These are phyloP conservation scores for Liquidambar formosana DNA, from an alignment of 164 flowering plant genomes.

Conservation along the genomic window DNA sequence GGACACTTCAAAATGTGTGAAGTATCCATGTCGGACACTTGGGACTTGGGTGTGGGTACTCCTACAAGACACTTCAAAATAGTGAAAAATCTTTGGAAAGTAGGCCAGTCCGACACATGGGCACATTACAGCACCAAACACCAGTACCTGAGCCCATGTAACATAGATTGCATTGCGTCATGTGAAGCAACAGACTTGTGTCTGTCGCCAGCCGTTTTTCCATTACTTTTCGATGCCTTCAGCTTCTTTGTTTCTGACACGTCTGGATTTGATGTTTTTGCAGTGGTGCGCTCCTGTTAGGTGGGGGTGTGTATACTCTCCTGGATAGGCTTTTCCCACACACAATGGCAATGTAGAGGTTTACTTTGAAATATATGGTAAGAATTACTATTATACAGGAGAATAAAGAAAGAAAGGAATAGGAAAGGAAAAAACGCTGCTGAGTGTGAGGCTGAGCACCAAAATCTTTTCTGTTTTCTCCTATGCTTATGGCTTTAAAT, in stretches of 20 bases:
- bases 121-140: too few relatives aligned
- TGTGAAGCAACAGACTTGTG: too few relatives aligned
- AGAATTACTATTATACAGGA: background rate
- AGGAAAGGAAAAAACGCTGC: background rate
- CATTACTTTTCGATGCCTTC: background rate
- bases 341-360: slow-evolving; percentile 67
- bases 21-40: too few relatives aligned
- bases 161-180: too few relatives aligned
- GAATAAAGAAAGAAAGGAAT: background rate
- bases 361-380: background rate
- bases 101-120: too few relatives aligned
- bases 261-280: slow-evolving; percentile 22
- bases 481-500: too few relatives aligned
- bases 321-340: slow-evolving; percentile 78
- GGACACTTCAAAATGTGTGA: too few relatives aligned
- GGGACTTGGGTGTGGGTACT: too few relatives aligned
- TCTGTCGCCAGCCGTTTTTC: background rate
- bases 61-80: too few relatives aligned
- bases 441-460: background rate
- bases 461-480: background rate
- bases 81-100: too few relatives aligned
- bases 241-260: background rate
- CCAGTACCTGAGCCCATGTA: too few relatives aligned
- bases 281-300: slow-evolving; percentile 89
- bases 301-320: slow-evolving; percentile 86